Percentiles rank a stretch among this genome's conserved stretches.
These are phyloP conservation scores for Geotrichum carabidarum DNA, from an alignment of 1,139 yeast genomes.

Conservation along the genomic window DNA sequence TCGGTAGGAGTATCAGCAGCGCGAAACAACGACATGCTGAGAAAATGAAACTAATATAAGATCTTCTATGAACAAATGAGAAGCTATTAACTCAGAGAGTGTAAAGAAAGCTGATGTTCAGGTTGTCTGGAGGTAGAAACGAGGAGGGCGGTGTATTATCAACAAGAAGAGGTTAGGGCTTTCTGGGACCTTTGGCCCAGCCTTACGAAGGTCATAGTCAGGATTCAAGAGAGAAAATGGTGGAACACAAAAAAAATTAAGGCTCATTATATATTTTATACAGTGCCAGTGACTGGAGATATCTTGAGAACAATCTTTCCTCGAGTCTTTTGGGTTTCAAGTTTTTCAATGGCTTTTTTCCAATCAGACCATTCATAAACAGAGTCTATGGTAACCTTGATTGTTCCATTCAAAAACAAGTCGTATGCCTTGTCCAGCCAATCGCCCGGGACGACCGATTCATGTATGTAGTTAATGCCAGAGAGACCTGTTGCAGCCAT, in stretches of 20 bases:
- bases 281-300: background rate
- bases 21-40: constrained; percentile 24
- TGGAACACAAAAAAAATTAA: too few species aligned
- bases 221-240: too few species aligned
- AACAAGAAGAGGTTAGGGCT: too few species aligned
- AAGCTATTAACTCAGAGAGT: too few species aligned
- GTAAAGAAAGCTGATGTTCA: too few species aligned
- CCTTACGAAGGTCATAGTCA: too few species aligned
- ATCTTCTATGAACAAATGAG: too few species aligned
- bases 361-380: constrained; percentile 48
- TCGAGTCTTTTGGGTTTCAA: constrained; percentile 47
- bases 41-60: too few species aligned
- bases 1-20: constrained; percentile 24
- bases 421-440: constrained; percentile 35
- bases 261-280: background rate
- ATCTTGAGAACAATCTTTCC: constrained; percentile 54
- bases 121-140: too few species aligned
- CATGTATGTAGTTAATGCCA: constrained; percentile 35
- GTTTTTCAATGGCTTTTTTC: constrained; percentile 46
- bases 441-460: constrained; percentile 24
- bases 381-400: constrained; percentile 51
- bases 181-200: too few species aligned
- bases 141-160: too few species aligned
- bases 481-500: constrained; percentile 28
- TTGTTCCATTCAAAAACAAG: constrained; percentile 42